phyloP scores from a whole-genome alignment of 129 eudicot genomes.

The Apium graveolens region DNA sequence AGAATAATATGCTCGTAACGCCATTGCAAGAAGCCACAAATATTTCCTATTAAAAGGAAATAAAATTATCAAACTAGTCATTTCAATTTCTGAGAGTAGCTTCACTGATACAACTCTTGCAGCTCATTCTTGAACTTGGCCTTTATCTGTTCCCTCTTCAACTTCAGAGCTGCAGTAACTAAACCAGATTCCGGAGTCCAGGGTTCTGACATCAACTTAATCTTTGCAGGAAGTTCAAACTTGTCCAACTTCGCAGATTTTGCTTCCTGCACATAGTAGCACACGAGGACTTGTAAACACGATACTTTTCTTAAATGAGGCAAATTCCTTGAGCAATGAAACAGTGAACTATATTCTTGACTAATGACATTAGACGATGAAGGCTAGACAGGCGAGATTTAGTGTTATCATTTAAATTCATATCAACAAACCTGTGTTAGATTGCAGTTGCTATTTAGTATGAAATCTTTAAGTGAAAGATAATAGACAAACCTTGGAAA shows the following conservation, averaged over 20 bases:
- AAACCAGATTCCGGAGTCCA: constrained; percentile 97
- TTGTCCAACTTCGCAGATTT: constrained; percentile 78
- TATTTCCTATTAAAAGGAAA: not conserved
- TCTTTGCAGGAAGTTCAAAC: constrained; percentile 86
- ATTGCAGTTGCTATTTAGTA: constrained; percentile 1
- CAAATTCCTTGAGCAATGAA: not conserved
- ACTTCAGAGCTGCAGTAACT: constrained; percentile 88
- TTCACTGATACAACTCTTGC: constrained; percentile 48
- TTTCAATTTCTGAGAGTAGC: not conserved
- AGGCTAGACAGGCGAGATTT: not conserved
- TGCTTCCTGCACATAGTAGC: constrained; percentile 45
- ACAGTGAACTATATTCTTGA: not conserved
- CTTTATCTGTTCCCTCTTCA: constrained; percentile 84
- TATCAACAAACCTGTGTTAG: not conserved
- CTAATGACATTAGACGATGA: not conserved
- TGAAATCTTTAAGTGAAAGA: not conserved
- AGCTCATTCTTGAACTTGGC: constrained; percentile 61
- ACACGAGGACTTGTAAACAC: not conserved
- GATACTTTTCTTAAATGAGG: not conserved
- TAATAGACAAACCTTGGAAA: constrained; percentile 50
- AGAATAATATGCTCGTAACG: not conserved
- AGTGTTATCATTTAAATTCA: not conserved
- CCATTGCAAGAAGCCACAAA: not conserved
- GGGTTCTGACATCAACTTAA: constrained; percentile 68
- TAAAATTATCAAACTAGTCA: not conserved